These are phyloP conservation scores for Debaryomyces coudertii DNA, from an alignment of 1,139 yeast species.

Conservation along the genomic window DNA sequence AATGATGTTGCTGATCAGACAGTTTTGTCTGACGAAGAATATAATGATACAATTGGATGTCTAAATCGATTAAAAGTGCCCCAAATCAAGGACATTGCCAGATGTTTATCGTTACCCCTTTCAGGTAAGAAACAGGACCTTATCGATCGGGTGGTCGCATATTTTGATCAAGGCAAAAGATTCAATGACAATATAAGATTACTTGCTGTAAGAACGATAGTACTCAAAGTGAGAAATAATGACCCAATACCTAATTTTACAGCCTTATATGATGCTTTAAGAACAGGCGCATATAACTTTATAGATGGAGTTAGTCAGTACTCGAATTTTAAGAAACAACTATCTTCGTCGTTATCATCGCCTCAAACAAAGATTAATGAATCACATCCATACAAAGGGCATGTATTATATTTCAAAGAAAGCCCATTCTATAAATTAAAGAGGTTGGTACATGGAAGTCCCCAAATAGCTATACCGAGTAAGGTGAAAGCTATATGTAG, in stretches of 20 bases:
- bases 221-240: conserved; percentile 38
- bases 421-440: conserved; percentile 56
- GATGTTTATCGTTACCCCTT: conserved; percentile 46
- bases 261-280: conserved; percentile 29
- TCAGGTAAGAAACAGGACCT: conserved; percentile 58
- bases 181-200: conserved; percentile 43
- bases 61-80: conserved; percentile 24
- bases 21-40: conserved; percentile 18
- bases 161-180: conserved; percentile 38
- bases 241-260: conserved; percentile 42
- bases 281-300: conserved; percentile 21
- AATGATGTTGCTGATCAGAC: conserved; percentile 3
- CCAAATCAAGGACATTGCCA: conserved; percentile 47
- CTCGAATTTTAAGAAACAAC: conserved; percentile 3
- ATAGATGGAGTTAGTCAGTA: conserved; percentile 18
- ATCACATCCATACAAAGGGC: conserved; percentile 27
- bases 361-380: conserved; percentile 16
- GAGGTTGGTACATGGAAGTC: conserved; percentile 48
- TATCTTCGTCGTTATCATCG: conserved; percentile 7
- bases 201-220: conserved; percentile 45
- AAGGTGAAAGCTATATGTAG: conserved; percentile 45
- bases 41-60: conserved; percentile 18
- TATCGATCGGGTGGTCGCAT: conserved; percentile 46
- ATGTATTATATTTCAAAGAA: conserved; percentile 48
- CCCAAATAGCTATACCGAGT: conserved; percentile 29